Evolutionary conservation across 495 filamentous ascomycete species (phyloP).

Genomic region (Margaritispora aquatica): DNA sequence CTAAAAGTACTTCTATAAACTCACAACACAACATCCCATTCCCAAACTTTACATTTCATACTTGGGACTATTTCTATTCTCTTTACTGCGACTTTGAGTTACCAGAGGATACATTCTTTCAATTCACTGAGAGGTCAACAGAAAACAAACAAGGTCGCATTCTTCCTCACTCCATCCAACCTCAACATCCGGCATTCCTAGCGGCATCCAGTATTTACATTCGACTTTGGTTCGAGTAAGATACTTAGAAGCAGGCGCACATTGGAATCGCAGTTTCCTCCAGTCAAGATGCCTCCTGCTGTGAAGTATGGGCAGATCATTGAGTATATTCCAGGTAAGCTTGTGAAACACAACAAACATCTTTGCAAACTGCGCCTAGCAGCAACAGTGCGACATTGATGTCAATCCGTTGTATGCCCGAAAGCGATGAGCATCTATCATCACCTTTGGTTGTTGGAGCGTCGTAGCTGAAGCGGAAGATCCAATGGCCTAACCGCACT

Average conservation of each 20-base stretch:
- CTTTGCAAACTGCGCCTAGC: slow-evolving; percentile 1
- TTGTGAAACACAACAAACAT: not conserved
- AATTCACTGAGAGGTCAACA: not conserved
- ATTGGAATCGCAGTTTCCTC: not conserved
- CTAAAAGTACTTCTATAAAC: not conserved
- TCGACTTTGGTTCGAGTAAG: not conserved
- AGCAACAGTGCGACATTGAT: slow-evolving; percentile 18
- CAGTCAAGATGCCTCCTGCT: slow-evolving; percentile 24
- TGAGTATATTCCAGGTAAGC: slow-evolving; percentile 52
- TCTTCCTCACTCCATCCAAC: not conserved
- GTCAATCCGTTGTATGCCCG: slow-evolving; percentile 7
- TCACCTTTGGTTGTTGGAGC: too few relatives aligned
- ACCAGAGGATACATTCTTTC: not conserved
- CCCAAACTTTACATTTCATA: not conserved
- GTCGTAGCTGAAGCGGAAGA: not conserved
- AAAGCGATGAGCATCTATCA: too few relatives aligned
- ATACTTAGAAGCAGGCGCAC: not conserved
- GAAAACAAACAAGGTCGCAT: not conserved
- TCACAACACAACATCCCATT: slow-evolving; percentile 5
- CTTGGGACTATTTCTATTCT: slow-evolving; percentile 10
- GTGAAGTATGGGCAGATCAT: slow-evolving; percentile 43
- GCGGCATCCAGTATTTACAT: not conserved
- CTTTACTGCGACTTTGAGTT: not conserved
- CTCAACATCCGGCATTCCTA: not conserved
- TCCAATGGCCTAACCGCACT: not conserved